phyloP scores from a whole-genome alignment of 1,284 basidiomycete genomes.

The Tausonia pullulans region DNA sequence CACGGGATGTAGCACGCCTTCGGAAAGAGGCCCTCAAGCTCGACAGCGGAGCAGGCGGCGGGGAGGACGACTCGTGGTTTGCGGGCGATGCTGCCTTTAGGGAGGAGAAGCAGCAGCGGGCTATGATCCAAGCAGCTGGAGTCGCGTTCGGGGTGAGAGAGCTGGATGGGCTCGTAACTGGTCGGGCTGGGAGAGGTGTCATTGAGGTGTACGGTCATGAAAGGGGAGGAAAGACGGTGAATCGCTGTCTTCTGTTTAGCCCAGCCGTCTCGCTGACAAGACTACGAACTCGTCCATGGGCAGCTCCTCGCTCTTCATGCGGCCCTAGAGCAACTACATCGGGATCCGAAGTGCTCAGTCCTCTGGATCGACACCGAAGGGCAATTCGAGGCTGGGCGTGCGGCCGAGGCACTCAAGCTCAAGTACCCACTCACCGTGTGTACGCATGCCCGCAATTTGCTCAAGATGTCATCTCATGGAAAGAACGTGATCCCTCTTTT shows the following conservation, averaged over 20 bases:
- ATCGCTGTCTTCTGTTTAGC: neutral
- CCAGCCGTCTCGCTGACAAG: neutral
- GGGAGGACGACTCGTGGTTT: neutral
- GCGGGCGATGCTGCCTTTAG: neutral
- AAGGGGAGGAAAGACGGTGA: neutral
- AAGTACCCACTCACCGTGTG: neutral
- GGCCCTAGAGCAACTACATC: neutral
- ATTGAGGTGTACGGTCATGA: neutral
- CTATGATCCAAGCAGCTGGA: no score
- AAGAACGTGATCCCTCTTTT: no score
- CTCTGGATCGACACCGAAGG: slow-evolving; percentile 6
- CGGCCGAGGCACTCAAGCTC: neutral
- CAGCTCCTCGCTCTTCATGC: neutral
- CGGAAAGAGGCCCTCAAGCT: neutral
- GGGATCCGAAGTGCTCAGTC: neutral
- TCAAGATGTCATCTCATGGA: neutral
- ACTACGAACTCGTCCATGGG: neutral
- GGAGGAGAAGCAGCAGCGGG: no score
- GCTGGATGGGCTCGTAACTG: neutral
- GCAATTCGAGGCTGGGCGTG: neutral
- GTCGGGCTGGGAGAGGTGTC: neutral
- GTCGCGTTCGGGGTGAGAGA: neutral
- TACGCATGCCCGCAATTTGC: neutral
- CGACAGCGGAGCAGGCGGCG: neutral
- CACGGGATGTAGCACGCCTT: neutral